Base-by-base conservation (phyloP, 1,284 basidiomycete genomes). In the Naganishia sp. region DNA sequence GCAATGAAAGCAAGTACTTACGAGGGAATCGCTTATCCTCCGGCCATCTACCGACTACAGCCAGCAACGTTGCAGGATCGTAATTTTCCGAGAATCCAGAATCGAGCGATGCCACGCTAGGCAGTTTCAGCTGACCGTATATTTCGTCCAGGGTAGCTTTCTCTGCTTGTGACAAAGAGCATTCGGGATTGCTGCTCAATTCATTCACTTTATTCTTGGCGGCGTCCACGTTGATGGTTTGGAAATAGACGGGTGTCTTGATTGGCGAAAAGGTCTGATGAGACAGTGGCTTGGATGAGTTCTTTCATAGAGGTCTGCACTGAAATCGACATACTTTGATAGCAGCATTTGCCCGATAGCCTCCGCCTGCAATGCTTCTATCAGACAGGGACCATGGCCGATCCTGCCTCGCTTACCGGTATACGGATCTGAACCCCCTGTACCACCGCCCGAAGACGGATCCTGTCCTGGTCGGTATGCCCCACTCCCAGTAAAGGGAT, bases 401-500 rank as follows among this genome's bases (percentile, higher is more conserved):
- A 31, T 4, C 32, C 32, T 3, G 2, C 13, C 23, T 17, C 35
- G 68, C 66, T 65, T 63, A 71, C 76, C 76, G 7, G 76, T 78
- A 50, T 73, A 73, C 3, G 76, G 76, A 70, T 78, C 76, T 4
- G 66, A 65, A 11, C 25, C 63, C 7, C 65, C 51, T 9, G 62
- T 53, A 32, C 41, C 46, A 17, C 64, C n/a, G 6, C 68, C 66
- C 1, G 72, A 65, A 4, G 72, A 28, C 28, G 28, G 21, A 41
- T 35, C 25, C 13, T 61, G 46, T 3, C 63, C 63, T 57, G 23
- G 73, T 50, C 62, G 67, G 73, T 88, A 88, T 50, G 87, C 81
- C n/a, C 86, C 86, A 5, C 83, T 82, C 39, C 88, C 88, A 13
- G 96, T 99, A 79, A 87, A 99, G 7, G 95, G 95, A 77, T 99